Evolutionary conservation across 441 rosid species (phyloP).

Genomic region (Syzygium malaccense): DNA sequence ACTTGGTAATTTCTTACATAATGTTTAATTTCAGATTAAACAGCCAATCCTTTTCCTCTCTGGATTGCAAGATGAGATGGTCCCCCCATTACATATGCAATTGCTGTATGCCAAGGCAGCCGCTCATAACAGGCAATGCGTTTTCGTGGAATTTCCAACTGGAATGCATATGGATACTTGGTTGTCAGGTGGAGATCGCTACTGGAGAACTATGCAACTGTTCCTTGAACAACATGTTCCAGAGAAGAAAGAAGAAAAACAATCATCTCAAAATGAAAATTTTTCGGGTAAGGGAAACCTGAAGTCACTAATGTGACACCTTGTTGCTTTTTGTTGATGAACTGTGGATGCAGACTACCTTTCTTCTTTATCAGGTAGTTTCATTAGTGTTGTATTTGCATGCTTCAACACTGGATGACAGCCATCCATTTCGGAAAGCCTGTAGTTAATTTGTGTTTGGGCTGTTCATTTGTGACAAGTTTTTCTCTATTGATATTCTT

Average conservation of each 20-base stretch:
- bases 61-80: slow-evolving; percentile 99
- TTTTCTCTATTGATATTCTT: neutral
- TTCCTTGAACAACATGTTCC: slow-evolving; percentile 55
- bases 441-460: neutral
- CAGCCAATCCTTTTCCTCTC: slow-evolving; percentile 91
- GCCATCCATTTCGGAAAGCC: neutral
- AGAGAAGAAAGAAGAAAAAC: slow-evolving; percentile 28
- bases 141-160: slow-evolving; percentile 70
- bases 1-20: neutral
- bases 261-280: slow-evolving; percentile 13
- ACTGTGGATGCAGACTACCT: neutral
- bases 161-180: slow-evolving; percentile 99
- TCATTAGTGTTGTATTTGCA: neutral
- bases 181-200: slow-evolving; percentile 83
- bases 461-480: neutral
- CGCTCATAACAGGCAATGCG: slow-evolving; percentile 54
- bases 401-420: neutral
- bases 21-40: slow-evolving; percentile 47
- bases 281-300: slow-evolving; percentile 1
- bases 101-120: slow-evolving; percentile 88
- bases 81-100: slow-evolving; percentile 88
- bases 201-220: slow-evolving; percentile 64
- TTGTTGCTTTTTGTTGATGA: neutral
- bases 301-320: neutral
- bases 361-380: neutral